A percentile compares a stretch with the other conserved stretches of the same genome.
Conservation (phyloP, 1,139 yeast species). For the Lodderomyces margitis region DNA sequence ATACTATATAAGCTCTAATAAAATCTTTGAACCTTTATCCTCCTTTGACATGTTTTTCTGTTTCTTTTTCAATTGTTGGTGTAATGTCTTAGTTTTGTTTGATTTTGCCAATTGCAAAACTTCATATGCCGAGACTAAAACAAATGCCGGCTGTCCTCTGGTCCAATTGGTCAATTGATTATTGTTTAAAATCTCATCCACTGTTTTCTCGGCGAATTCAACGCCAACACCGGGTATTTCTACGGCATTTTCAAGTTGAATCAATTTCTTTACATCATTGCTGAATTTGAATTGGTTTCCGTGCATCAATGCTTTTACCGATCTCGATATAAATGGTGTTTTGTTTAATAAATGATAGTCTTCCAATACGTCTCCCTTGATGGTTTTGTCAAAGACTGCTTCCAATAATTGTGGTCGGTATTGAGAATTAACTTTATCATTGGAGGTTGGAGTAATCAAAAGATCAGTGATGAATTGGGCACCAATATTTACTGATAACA, state of each 20-base stretch:
- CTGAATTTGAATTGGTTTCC: slow-evolving; percentile 59
- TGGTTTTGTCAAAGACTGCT: slow-evolving; percentile 50
- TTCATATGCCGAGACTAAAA: slow-evolving; percentile 68
- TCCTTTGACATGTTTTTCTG: slow-evolving; percentile 46
- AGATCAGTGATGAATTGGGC: slow-evolving; percentile 81
- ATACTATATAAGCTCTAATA: slow-evolving; percentile 34
- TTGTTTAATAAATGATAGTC: slow-evolving; percentile 64
- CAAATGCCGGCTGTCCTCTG: slow-evolving; percentile 76
- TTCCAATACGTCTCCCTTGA: slow-evolving; percentile 72
- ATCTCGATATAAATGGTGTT: slow-evolving; percentile 71
- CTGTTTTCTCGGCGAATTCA: slow-evolving; percentile 56
- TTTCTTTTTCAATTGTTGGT: slow-evolving; percentile 52
- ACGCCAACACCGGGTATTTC: slow-evolving; percentile 55
- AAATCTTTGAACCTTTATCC: slow-evolving; percentile 80
- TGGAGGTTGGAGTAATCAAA: slow-evolving; percentile 52
- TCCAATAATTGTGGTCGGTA: slow-evolving; percentile 54
- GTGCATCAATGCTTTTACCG: slow-evolving; percentile 76
- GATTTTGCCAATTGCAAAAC: slow-evolving; percentile 36
- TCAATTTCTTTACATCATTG: slow-evolving; percentile 63
- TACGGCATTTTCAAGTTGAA: slow-evolving; percentile 32
- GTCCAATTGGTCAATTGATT: slow-evolving; percentile 64
- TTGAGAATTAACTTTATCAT: slow-evolving; percentile 41
- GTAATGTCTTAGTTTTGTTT: slow-evolving; percentile 44
- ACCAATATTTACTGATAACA: slow-evolving; percentile 71
- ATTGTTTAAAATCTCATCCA: slow-evolving; percentile 49